These are phyloP conservation scores for Hypoxylon crocopeplum DNA, from an alignment of 495 filamentous ascomycete species.

Conservation along the genomic window DNA sequence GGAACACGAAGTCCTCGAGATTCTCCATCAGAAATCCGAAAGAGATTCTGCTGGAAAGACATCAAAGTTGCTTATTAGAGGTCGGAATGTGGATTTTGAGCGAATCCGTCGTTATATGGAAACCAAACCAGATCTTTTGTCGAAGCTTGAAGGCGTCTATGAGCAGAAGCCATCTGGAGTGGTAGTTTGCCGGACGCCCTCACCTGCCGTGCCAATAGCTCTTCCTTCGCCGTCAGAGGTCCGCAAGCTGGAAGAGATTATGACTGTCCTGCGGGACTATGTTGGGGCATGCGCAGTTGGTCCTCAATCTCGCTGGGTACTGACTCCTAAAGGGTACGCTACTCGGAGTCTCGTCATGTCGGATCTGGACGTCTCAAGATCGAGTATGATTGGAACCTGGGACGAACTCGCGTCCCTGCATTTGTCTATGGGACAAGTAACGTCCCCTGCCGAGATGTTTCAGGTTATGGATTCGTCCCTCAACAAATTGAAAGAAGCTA, in stretches of 20 bases:
- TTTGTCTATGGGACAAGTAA: conserved; percentile 6
- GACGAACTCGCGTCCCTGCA: conserved; percentile 13
- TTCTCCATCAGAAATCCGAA: conserved; percentile 37
- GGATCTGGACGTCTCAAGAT: not conserved
- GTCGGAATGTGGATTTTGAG: conserved; percentile 40
- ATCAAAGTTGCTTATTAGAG: conserved; percentile 37
- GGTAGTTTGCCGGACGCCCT: conserved; percentile 6
- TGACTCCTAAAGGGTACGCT: conserved; percentile 2
- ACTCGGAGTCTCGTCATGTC: not conserved
- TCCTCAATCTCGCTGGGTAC: conserved; percentile 7
- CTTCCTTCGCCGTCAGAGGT: conserved; percentile 7
- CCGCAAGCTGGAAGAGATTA: conserved; percentile 14
- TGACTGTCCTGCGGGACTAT: conserved; percentile 13
- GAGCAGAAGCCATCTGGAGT: not conserved
- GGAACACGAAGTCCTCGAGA: conserved; percentile 41
- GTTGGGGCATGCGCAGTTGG: conserved; percentile 1
- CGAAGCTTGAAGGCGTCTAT: not conserved
- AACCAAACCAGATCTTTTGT: conserved; percentile 26
- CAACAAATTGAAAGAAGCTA: conserved; percentile 7
- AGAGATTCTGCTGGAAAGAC: conserved; percentile 38
- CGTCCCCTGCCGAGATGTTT: conserved; percentile 10
- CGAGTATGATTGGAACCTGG: conserved; percentile 10
- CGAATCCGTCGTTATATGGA: conserved; percentile 39
- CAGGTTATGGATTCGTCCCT: conserved; percentile 8
- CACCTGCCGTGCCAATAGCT: conserved; percentile 8